Conservation (phyloP, 257 asterid species). For the Ligustrum vulgare region DNA sequence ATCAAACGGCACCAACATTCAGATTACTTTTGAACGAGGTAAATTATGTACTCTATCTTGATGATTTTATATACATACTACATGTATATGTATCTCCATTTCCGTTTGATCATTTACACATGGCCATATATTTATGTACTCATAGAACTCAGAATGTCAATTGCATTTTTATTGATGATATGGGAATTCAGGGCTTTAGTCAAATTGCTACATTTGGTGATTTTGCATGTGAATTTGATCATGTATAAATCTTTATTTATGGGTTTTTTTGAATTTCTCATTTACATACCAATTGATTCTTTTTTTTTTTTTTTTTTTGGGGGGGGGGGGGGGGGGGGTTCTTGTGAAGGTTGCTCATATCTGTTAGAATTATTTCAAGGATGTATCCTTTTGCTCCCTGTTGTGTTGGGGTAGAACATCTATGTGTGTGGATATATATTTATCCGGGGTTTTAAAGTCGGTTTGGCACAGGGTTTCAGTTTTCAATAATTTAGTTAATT, state of each 20-base stretch:
- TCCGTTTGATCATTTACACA: conserved; percentile 15
- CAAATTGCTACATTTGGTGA: conserved; percentile 24
- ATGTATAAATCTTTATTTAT: conserved; percentile 13
- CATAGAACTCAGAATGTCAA: conserved; percentile 2
- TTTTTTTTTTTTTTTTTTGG: background rate
- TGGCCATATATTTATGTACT: conserved; percentile 3
- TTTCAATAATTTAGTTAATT: background rate
- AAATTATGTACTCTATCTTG: background rate
- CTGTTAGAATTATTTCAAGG: background rate
- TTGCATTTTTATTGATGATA: conserved; percentile 35
- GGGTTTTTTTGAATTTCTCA: background rate
- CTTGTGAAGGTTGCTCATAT: background rate
- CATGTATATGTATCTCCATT: background rate
- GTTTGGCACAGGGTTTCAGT: background rate
- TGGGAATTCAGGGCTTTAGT: conserved; percentile 28
- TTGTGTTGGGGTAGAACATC: background rate
- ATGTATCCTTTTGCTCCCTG: background rate
- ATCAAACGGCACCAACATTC: conserved; percentile 23
- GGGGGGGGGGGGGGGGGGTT: no score
- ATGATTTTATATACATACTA: conserved; percentile 8
- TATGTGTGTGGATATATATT: background rate
- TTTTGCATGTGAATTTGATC: conserved; percentile 34
- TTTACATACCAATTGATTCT: conserved; percentile 6
- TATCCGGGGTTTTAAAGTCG: background rate
- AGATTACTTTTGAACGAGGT: conserved; percentile 24